Evolutionary conservation across 2,329 filamentous ascomycete genomes (phyloP).

Genomic region (Neofusicoccum laricinum): DNA sequence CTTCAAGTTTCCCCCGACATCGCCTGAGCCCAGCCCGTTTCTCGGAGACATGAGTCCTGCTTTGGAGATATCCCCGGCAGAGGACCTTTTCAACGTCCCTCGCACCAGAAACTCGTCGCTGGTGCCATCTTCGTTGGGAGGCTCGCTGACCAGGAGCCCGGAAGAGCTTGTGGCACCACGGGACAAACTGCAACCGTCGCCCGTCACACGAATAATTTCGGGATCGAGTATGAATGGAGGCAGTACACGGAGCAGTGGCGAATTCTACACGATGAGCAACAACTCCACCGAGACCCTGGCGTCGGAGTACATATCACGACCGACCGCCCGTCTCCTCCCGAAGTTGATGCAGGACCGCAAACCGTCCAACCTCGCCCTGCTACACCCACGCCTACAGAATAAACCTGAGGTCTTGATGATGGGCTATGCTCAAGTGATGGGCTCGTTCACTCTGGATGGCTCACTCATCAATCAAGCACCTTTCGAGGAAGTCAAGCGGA

Average conservation of each 20-base stretch:
- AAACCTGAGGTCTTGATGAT: constrained; percentile 86
- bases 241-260: constrained; percentile 86
- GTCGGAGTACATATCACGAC: constrained; percentile 71
- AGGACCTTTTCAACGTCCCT: not conserved
- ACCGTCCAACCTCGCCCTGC: constrained; percentile 26
- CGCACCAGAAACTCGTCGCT: constrained; percentile 1
- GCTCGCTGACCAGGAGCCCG: not conserved
- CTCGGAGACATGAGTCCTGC: constrained; percentile 13
- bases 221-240: constrained; percentile 69
- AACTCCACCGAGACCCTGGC: constrained; percentile 89
- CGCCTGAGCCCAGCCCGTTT: constrained; percentile 19
- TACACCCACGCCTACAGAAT: constrained; percentile 23
- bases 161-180: constrained; percentile 36
- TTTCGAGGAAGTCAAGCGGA: constrained; percentile 95
- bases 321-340: constrained; percentile 24
- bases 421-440: constrained; percentile 93
- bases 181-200: constrained; percentile 52
- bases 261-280: constrained; percentile 94
- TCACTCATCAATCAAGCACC: constrained; percentile 84
- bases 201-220: constrained; percentile 69
- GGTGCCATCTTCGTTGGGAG: not conserved
- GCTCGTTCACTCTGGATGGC: constrained; percentile 86
- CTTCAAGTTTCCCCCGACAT: constrained; percentile 57
- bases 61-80: constrained; percentile 11
- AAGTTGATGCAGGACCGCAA: constrained; percentile 10